Conservation (phyloP, 306 rosid species). For the Lathyrus sativus region DNA sequence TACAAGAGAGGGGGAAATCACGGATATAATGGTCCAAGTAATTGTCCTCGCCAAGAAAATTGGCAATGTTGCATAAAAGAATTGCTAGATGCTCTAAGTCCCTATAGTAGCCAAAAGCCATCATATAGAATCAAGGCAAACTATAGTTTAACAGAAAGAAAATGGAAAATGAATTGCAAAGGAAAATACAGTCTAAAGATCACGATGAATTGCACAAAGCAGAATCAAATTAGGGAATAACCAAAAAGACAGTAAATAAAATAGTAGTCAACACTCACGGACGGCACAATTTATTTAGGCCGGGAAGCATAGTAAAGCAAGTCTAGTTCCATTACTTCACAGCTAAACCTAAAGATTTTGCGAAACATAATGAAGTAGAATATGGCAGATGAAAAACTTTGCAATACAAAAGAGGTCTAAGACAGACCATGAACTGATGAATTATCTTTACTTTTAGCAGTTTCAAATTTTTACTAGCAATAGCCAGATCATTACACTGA, state of each 20-base stretch:
- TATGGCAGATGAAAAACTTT: slow-evolving; percentile 12
- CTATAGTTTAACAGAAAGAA: slow-evolving; percentile 2
- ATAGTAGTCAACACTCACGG: slow-evolving; percentile 8
- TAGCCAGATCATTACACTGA: not conserved
- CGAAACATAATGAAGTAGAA: slow-evolving; percentile 3
- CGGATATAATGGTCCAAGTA: slow-evolving; percentile 89
- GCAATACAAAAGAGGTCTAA: slow-evolving; percentile 6
- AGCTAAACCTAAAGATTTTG: slow-evolving; percentile 25
- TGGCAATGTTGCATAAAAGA: slow-evolving; percentile 72
- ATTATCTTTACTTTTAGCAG: not conserved
- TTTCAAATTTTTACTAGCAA: not conserved
- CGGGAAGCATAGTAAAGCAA: slow-evolving; percentile 8
- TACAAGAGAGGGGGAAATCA: slow-evolving; percentile 79
- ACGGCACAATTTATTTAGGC: not conserved
- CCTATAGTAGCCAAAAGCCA: slow-evolving; percentile 50
- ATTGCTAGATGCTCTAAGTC: slow-evolving; percentile 79
- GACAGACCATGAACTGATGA: slow-evolving; percentile 12
- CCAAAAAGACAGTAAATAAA: slow-evolving; percentile 15
- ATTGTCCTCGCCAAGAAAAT: slow-evolving; percentile 66
- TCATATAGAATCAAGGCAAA: slow-evolving; percentile 30
- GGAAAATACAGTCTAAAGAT: slow-evolving; percentile 24
- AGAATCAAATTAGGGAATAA: slow-evolving; percentile 31
- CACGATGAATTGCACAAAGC: slow-evolving; percentile 31
- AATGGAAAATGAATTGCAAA: slow-evolving; percentile 13
- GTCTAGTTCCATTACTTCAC: slow-evolving; percentile 17